Percentiles rank a stretch among this genome's conserved stretches.
These are phyloP conservation scores for Durio zibethinus DNA, from an alignment of 345 rosid genomes.

Conservation along the genomic window DNA sequence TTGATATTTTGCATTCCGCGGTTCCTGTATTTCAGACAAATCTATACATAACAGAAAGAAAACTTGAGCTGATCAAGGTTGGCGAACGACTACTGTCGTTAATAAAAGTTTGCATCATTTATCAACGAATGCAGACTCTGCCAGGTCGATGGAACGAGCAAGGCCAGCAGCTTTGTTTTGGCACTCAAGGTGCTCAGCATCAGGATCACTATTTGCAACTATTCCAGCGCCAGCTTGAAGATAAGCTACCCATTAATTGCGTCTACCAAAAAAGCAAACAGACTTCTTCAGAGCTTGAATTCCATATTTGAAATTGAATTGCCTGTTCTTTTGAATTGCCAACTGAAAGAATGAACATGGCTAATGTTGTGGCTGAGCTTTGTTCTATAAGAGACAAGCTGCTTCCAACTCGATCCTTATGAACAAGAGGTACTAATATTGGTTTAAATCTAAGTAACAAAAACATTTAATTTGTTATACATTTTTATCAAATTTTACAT, in stretches of 20 bases:
- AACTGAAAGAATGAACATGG: too few relatives aligned
- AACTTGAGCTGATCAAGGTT: neutral
- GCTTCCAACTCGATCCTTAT: too few relatives aligned
- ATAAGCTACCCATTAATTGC: conserved; percentile 77
- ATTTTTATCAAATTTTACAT: too few relatives aligned
- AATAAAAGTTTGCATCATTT: conserved; percentile 4
- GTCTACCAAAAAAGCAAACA: too few relatives aligned
- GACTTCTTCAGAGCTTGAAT: too few relatives aligned
- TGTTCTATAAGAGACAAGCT: too few relatives aligned
- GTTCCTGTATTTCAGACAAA: neutral
- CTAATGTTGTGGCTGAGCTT: too few relatives aligned
- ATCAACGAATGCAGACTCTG: conserved; percentile 63
- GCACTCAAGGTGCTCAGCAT: conserved; percentile 70
- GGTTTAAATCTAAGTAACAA: too few relatives aligned
- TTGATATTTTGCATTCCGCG: neutral
- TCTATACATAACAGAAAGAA: neutral
- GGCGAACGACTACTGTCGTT: neutral
- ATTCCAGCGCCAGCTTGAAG: conserved; percentile 87
- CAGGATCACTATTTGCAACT: conserved; percentile 76
- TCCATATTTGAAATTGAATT: too few relatives aligned
- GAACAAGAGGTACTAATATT: too few relatives aligned
- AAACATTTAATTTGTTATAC: too few relatives aligned
- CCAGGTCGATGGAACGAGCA: conserved; percentile 84
- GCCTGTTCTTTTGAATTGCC: too few relatives aligned
- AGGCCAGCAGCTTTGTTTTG: conserved; percentile 79